Base-by-base conservation (phyloP, 2,329 filamentous ascomycete species). In the Hypoxylon sp. region DNA sequence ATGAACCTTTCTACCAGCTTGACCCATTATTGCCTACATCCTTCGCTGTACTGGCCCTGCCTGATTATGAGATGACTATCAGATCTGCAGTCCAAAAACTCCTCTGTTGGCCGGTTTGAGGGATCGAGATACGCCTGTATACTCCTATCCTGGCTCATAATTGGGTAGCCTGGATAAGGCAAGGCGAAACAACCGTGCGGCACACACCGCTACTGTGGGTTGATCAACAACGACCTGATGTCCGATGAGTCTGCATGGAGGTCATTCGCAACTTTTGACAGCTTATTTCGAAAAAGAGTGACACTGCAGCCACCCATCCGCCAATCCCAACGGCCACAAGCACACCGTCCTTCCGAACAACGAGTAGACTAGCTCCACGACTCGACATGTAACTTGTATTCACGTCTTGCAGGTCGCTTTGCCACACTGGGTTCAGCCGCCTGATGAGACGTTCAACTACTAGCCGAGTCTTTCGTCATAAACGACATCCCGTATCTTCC, bases 381-480 rank as follows among this genome's bases (percentile, higher is more conserved):
- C 8, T 63, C 48, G 48, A 19, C 48, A 48, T 32, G 50, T 59
- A 57, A 37, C 43, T 66, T 63, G 50, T 58, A 66, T 66, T 30
- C 45, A 46, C 48, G 45, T 46, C 50, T 56, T 43, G 39, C 52
- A 55, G 59, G 25, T 41, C 55, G 58, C 56, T 65, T 70, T 63
- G 61, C 67, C 67, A 67, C 61, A 55, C 54, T 63, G 37, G 30
- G 53, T 63, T 68, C 61, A 65, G 63, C 67, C 61, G 61, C 58
- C 58, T 63, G 41, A 58, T 41, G 54, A 51, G 61, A 58, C 25
- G 37, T 51, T 60, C 56, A 48, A 60, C 55, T 61, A 52, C 34
- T 58, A 63, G 47, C 53, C 52, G 54, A 37, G 23, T 60, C 61
- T 63, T 67, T 70, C 67, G 67, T 65, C 67, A 69, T 69, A 57